phyloP scores from a whole-genome alignment of 208 protist genomes.

The Wallacemonas collosoma region DNA sequence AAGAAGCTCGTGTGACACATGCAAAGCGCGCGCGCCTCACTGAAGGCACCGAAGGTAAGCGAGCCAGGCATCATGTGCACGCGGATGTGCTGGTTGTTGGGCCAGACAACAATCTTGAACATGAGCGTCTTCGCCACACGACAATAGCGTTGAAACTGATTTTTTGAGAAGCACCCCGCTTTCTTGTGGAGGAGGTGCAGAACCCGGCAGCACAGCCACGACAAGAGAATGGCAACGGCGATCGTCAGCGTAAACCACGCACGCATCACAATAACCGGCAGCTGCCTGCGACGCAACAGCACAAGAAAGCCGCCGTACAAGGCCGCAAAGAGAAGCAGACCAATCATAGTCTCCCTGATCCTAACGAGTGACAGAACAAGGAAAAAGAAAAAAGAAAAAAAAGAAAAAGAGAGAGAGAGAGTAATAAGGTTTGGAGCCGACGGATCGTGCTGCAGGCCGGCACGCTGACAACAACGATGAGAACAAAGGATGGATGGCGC shows the following conservation, averaged over 20 bases:
- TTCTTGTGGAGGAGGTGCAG: slow-evolving; percentile 33
- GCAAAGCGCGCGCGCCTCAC: slow-evolving; percentile 33
- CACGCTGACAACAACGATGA: too few relatives aligned
- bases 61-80: slow-evolving; percentile 51
- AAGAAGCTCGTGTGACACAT: slow-evolving; percentile 81
- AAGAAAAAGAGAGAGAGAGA: slow-evolving; percentile 14
- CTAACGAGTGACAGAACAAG: background rate
- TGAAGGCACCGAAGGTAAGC: slow-evolving; percentile 32
- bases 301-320: slow-evolving; percentile 38
- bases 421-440: background rate
- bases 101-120: slow-evolving; percentile 41
- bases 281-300: slow-evolving; percentile 39
- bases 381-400: slow-evolving; percentile 11
- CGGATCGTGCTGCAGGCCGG: too few relatives aligned
- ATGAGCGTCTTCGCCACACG: slow-evolving; percentile 37
- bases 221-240: slow-evolving; percentile 25
- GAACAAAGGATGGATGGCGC: too few relatives aligned
- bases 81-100: slow-evolving; percentile 51
- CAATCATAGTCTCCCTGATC: background rate
- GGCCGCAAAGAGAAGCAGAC: slow-evolving; percentile 17
- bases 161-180: slow-evolving; percentile 23
- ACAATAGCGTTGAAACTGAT: slow-evolving; percentile 31
- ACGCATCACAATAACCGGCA: slow-evolving; percentile 52
- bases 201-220: slow-evolving; percentile 33
- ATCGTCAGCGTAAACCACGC: slow-evolving; percentile 58